Evolutionary conservation across 148 eudicot genomes (phyloP).

Genomic region (Diospyros kaki): DNA sequence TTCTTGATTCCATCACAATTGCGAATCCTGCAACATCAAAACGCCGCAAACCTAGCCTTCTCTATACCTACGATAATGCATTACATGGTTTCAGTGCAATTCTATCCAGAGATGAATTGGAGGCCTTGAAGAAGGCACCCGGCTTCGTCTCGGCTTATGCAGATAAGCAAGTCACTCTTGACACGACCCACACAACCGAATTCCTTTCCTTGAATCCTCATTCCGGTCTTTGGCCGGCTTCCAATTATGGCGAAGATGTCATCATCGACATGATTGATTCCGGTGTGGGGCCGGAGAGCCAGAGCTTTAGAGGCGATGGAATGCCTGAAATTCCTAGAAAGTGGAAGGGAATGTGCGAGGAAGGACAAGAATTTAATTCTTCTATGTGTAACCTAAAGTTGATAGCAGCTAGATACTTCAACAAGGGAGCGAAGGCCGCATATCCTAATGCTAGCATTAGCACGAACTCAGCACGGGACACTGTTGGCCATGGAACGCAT

Average conservation of each 20-base stretch:
- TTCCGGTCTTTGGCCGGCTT: conserved; percentile 21
- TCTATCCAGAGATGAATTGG: conserved; percentile 28
- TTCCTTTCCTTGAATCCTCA: conserved; percentile 7
- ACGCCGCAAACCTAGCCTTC: no score
- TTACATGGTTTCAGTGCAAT: conserved; percentile 47
- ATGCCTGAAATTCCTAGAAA: conserved; percentile 11
- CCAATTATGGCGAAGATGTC: conserved; percentile 26
- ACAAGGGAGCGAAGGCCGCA: conserved; percentile 10
- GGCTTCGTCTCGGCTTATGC: conserved; percentile 28
- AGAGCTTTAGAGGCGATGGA: conserved; percentile 22
- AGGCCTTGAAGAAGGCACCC: conserved; percentile 14
- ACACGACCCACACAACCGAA: conserved; percentile 30
- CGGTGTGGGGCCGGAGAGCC: not conserved
- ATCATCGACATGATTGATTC: conserved; percentile 26
- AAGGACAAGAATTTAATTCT: conserved; percentile 18
- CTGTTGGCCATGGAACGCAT: conserved; percentile 24
- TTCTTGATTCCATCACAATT: no score
- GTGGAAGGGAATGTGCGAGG: conserved; percentile 30
- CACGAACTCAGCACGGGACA: conserved; percentile 22
- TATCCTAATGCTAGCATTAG: conserved; percentile 7
- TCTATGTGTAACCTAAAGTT: conserved; percentile 19
- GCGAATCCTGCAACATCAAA: no score
- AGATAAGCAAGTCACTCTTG: conserved; percentile 26
- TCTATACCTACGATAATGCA: conserved; percentile 8
- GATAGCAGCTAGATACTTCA: conserved; percentile 10